Percentiles rank a stretch among this genome's conserved stretches.
These are phyloP conservation scores for Sonneratia caseolaris DNA, from an alignment of 345 rosid genomes.

Conservation along the genomic window DNA sequence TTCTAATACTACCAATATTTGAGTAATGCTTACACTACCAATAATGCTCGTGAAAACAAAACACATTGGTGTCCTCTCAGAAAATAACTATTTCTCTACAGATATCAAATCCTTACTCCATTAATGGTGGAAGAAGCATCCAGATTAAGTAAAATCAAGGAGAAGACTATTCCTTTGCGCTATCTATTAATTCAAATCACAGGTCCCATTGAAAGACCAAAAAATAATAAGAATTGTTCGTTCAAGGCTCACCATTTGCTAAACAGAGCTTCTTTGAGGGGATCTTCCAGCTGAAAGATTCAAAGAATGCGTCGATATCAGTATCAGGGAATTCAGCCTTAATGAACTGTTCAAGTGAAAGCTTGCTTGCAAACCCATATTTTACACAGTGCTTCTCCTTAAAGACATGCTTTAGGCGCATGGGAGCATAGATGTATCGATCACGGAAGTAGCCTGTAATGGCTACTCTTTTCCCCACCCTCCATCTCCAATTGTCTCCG, in stretches of 20 bases:
- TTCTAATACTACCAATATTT: background rate
- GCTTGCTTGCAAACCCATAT: constrained; percentile 47
- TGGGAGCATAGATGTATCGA: constrained; percentile 66
- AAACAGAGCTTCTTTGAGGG: constrained; percentile 31
- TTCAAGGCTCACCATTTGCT: constrained; percentile 32
- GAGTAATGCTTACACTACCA: background rate
- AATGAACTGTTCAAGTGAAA: constrained; percentile 35
- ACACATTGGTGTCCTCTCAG: background rate
- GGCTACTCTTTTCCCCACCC: constrained; percentile 61
- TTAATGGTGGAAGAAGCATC: background rate
- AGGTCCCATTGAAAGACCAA: background rate
- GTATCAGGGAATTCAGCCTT: constrained; percentile 35
- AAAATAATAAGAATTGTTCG: background rate
- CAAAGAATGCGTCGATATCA: constrained; percentile 48
- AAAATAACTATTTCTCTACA: background rate
- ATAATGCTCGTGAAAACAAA: background rate
- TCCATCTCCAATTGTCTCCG: constrained; percentile 84
- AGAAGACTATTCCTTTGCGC: background rate
- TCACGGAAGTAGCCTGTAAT: constrained; percentile 40
- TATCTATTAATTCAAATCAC: background rate
- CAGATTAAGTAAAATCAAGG: background rate
- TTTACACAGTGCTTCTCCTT: constrained; percentile 13
- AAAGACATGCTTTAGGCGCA: constrained; percentile 17
- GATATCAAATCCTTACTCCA: background rate
- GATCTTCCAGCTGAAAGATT: constrained; percentile 64